Percentiles rank a stretch among this genome's conserved stretches.
These are phyloP conservation scores for Triticum monococcum DNA, from an alignment of 176 grass and related monocot species.

Conservation along the genomic window DNA sequence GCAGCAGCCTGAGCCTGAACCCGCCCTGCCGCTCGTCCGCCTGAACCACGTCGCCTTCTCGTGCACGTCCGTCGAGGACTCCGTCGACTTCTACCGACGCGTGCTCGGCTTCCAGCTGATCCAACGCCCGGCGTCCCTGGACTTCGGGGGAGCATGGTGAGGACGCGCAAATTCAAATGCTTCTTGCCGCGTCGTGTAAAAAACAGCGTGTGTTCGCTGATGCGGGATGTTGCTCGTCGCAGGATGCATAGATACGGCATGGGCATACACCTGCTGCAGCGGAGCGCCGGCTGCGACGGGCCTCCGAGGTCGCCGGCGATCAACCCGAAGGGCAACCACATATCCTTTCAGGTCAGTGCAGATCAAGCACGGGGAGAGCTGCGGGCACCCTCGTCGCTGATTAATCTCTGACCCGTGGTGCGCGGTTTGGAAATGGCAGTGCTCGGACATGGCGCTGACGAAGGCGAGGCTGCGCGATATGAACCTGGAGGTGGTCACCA, in stretches of 20 bases:
- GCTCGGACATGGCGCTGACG: slow-evolving; percentile 37
- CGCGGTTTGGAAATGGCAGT: slow-evolving; percentile 36
- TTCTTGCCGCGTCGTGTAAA: background rate
- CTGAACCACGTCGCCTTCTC: slow-evolving; percentile 83
- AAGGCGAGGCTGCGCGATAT: slow-evolving; percentile 43
- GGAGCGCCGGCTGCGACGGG: background rate
- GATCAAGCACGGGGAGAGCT: background rate
- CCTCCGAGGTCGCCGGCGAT: slow-evolving; percentile 17
- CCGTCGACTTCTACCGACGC: slow-evolving; percentile 59
- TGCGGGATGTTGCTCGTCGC: background rate
- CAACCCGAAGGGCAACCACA: slow-evolving; percentile 69
- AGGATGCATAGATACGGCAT: slow-evolving; percentile 66
- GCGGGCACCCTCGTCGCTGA: background rate
- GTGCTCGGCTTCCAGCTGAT: slow-evolving; percentile 80
- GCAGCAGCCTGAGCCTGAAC: background rate
- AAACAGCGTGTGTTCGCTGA: background rate
- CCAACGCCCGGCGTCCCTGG: slow-evolving; percentile 64
- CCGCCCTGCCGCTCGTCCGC: slow-evolving; percentile 47
- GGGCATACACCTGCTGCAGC: slow-evolving; percentile 75
- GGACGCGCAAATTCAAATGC: background rate
- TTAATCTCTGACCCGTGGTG: background rate
- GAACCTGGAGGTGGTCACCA: slow-evolving; percentile 40
- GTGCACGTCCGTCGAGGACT: slow-evolving; percentile 55
- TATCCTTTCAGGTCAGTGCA: slow-evolving; percentile 71
- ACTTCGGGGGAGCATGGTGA: slow-evolving; percentile 81